Evolutionary conservation across 2,329 filamentous ascomycete species (phyloP).

Genomic region (Nigrospora osmanthi): DNA sequence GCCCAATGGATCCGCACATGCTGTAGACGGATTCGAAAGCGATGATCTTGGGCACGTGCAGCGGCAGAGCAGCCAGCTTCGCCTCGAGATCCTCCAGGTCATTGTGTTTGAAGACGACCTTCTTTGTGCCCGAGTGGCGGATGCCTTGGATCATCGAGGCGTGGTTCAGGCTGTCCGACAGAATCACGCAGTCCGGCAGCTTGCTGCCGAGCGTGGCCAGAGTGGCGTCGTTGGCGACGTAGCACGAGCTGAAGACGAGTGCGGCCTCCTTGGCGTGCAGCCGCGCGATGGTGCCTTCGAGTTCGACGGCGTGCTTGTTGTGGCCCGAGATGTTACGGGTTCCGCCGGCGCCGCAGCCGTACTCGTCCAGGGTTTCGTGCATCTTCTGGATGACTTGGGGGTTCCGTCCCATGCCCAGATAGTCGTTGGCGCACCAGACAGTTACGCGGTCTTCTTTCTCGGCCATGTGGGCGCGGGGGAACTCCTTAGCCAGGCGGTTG

Average conservation of each 20-base stretch:
- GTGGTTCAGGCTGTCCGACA: constrained; percentile 97
- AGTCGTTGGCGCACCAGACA: constrained; percentile 99
- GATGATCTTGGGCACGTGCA: constrained; percentile 90
- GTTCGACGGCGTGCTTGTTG: constrained; percentile 82
- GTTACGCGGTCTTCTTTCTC: constrained; percentile 79
- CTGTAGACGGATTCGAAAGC: constrained; percentile 98
- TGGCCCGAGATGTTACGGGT: constrained; percentile 98
- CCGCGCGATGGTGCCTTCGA: constrained; percentile 77
- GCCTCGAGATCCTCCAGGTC: constrained; percentile 87
- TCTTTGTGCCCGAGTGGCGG: constrained; percentile 91
- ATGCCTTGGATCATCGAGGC: constrained; percentile 99
- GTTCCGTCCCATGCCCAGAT: constrained; percentile 95
- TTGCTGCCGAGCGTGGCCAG: constrained; percentile 95
- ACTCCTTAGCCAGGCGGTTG: constrained; percentile 93
- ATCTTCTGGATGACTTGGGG: constrained; percentile 78
- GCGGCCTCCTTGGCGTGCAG: constrained; percentile 88
- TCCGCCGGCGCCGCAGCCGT: constrained; percentile 89
- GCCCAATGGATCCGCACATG: constrained; percentile 97
- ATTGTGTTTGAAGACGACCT: constrained; percentile 98
- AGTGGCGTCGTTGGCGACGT: constrained; percentile 95
- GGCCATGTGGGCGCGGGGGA: constrained; percentile 88
- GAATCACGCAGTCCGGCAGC: constrained; percentile 89
- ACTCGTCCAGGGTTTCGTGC: constrained; percentile 91
- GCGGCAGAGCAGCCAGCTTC: constrained; percentile 81
- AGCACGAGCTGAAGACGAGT: constrained; percentile 94